Evolutionary conservation across 1,284 basidiomycete genomes (phyloP).

Genomic region (Ganoderma leucocontextum): DNA sequence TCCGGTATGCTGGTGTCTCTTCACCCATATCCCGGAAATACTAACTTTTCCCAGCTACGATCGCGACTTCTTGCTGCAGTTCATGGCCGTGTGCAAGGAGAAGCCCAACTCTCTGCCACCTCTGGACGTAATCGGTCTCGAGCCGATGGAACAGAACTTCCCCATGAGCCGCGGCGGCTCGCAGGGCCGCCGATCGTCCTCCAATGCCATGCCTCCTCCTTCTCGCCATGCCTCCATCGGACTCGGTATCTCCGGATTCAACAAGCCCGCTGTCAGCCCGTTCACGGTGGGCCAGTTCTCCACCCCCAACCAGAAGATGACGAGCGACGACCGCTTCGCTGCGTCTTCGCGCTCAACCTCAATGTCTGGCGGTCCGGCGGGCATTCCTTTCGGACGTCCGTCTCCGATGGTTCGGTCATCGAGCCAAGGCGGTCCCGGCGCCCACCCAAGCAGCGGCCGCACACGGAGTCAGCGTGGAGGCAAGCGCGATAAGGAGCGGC

Average conservation of each 20-base stretch:
- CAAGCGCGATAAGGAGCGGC: slow-evolving; percentile 58
- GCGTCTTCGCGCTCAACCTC: slow-evolving; percentile 50
- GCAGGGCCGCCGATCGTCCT: slow-evolving; percentile 54
- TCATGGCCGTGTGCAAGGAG: slow-evolving; percentile 95
- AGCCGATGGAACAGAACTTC: slow-evolving; percentile 70
- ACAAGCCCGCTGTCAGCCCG: slow-evolving; percentile 50
- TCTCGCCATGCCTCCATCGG: slow-evolving; percentile 64
- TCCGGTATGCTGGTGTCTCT: slow-evolving; percentile 62
- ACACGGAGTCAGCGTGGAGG: slow-evolving; percentile 79
- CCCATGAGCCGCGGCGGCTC: slow-evolving; percentile 69
- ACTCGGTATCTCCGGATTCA: slow-evolving; percentile 60
- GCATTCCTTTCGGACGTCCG: slow-evolving; percentile 58
- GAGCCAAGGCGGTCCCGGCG: slow-evolving; percentile 74
- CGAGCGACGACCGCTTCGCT: slow-evolving; percentile 79
- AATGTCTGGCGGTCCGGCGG: slow-evolving; percentile 48
- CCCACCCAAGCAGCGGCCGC: slow-evolving; percentile 60
- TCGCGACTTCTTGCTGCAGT: slow-evolving; percentile 97
- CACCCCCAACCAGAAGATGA: slow-evolving; percentile 62
- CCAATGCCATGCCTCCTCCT: slow-evolving; percentile 49
- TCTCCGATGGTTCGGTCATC: slow-evolving; percentile 75
- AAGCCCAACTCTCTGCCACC: slow-evolving; percentile 92
- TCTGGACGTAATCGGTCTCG: slow-evolving; percentile 92
- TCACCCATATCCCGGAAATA: neutral
- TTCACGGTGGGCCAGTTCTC: slow-evolving; percentile 84
- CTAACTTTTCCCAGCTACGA: slow-evolving; percentile 76